Conservation (phyloP, 192 early-diverging fungal species). For the Podila minutissima region DNA sequence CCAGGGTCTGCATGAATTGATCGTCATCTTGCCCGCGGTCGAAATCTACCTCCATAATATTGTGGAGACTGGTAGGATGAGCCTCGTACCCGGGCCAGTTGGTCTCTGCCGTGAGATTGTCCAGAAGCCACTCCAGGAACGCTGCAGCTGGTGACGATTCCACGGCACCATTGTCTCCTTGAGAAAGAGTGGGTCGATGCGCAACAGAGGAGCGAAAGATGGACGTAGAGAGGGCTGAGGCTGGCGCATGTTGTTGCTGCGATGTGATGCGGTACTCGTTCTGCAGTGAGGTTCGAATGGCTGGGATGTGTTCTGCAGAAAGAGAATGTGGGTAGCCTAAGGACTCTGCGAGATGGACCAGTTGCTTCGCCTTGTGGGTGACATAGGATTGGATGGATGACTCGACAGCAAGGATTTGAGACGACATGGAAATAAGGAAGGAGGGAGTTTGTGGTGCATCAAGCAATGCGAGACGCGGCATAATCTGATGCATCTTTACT, state of each 20-base stretch:
- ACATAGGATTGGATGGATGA: conserved; percentile 4
- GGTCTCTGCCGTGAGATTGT: conserved; percentile 31
- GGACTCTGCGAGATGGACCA: conserved; percentile 16
- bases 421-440: too few relatives aligned
- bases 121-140: conserved; percentile 32
- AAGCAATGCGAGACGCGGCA: too few relatives aligned
- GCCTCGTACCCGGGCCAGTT: conserved; percentile 32
- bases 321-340: conserved; percentile 26
- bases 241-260: neutral
- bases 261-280: neutral
- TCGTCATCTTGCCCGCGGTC: neutral
- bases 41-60: neutral
- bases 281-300: neutral
- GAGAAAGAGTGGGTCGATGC: neutral
- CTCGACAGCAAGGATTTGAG: too few relatives aligned
- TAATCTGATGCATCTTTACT: too few relatives aligned
- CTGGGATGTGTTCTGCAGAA: conserved; percentile 5
- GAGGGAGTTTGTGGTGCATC: too few relatives aligned
- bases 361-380: neutral
- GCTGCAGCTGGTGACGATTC: neutral
- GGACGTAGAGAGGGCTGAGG: neutral
- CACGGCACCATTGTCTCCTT: neutral
- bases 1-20: conserved; percentile 2
- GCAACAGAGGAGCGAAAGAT: neutral
- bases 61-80: neutral